A percentile compares a stretch with the other conserved stretches of the same genome.
Conservation (phyloP, 1,284 basidiomycete genomes). For the Macrocystidia cucumis region DNA sequence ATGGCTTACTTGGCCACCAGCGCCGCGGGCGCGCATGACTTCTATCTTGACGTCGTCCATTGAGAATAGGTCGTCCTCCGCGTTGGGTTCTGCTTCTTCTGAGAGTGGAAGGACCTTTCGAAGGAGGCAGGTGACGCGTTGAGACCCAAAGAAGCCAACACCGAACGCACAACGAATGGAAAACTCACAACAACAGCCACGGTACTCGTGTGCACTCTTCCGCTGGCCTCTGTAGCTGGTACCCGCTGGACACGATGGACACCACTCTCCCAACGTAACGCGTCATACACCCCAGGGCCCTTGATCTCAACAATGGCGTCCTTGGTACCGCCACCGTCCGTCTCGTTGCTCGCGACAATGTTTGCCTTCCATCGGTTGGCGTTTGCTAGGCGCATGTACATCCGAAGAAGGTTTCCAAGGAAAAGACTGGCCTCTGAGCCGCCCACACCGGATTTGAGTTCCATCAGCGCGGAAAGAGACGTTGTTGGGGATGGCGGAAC, state of each 20-base stretch:
- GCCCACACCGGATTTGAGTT: constrained; percentile 90
- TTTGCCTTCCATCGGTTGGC: constrained; percentile 42
- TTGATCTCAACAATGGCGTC: constrained; percentile 84
- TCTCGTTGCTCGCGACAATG: constrained; percentile 45
- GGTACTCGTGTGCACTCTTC: constrained; percentile 90
- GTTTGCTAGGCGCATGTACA: constrained; percentile 75
- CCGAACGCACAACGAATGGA: constrained; percentile 1
- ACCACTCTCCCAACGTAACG: constrained; percentile 85
- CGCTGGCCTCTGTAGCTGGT: constrained; percentile 82
- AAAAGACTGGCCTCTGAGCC: constrained; percentile 89
- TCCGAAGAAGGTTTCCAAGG: constrained; percentile 69
- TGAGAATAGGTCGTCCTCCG: constrained; percentile 51
- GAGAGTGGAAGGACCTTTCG: constrained; percentile 81
- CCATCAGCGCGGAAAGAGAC: constrained; percentile 73
- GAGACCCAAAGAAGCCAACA: not conserved
- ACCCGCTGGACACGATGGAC: constrained; percentile 96
- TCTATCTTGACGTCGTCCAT: constrained; percentile 88
- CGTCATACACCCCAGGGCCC: constrained; percentile 74
- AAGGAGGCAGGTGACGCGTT: too few species aligned
- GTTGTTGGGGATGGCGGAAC: constrained; percentile 63
- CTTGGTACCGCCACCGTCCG: constrained; percentile 62
- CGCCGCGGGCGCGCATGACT: constrained; percentile 92
- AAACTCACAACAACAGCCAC: constrained; percentile 75
- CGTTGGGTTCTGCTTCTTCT: constrained; percentile 44
- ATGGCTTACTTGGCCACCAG: constrained; percentile 81